Base-by-base conservation (phyloP, 1,284 basidiomycete species). In the Rhodotorula sp. region DNA sequence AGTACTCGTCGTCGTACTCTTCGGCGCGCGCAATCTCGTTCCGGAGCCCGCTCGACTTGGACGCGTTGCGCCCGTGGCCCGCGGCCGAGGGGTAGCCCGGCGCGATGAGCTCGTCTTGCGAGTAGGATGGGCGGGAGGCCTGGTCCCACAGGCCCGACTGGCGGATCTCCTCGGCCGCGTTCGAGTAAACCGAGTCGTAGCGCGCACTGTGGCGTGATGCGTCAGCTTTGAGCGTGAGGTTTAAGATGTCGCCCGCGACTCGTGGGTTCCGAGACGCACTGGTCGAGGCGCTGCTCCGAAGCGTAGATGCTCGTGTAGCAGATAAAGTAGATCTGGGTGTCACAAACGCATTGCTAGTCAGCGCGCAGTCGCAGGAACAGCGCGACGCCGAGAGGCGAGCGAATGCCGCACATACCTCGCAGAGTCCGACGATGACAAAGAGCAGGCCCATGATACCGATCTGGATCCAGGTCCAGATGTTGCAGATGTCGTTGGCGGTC, bases 371-470 rank as follows among this genome's bases (percentile, higher is more conserved):
- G 14, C 27, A 21, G 46, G 10, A 41, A 41, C 34, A 66, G 54
- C 16, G 50, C 60, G 45, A 52, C 52, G 25, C 27, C 12, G 23
- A 60, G 46, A 53, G 16, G 19, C 4, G 9, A 21, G 42, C 13
- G 14, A 16, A 19, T 8, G 3, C 41, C 3, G 78, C 77, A 79
- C 85, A 77, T 80, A 90, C 89, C 82, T 95, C 91, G 64, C 91
- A 84, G 66, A 90, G 83, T 34, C 86, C 87, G 45, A 96, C 84
- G 17, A 94, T 79, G 10, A 90, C 81, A 91, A 92, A 96, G 25
- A 94, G 83, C 7, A 87, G 91, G 27, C 85, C 90, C 92, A 96
- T 94, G 73, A 96, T 83, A 50, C 93, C 93, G n/a, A 96, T 84
- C 79, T 91, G 90, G 9, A 91, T 90, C 92, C 92, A 96, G 12